Conservation (phyloP, 2,329 filamentous ascomycete species). For the Epicoccum sorghinum region DNA sequence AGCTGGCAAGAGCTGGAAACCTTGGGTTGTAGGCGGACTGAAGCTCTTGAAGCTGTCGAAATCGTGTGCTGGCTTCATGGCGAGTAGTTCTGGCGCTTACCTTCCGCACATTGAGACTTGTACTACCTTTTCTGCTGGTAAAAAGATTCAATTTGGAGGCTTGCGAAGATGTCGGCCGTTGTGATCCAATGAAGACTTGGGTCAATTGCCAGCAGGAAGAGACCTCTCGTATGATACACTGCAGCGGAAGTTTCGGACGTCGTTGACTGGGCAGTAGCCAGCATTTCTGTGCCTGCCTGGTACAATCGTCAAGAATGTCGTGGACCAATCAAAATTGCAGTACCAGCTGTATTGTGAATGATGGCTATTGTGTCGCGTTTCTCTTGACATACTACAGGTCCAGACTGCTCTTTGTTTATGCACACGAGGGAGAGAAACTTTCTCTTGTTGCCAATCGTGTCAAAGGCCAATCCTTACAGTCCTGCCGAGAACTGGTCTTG, state of each 20-base stretch:
- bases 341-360: too few species aligned
- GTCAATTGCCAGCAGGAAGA: conserved; percentile 28
- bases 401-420: too few species aligned
- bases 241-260: conserved; percentile 20
- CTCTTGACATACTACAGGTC: too few species aligned
- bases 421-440: too few species aligned
- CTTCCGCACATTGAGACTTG: conserved; percentile 34
- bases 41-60: conserved; percentile 32
- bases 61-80: conserved; percentile 23
- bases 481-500: too few species aligned
- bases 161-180: conserved; percentile 17
- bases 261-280: conserved; percentile 39
- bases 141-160: conserved; percentile 27
- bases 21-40: conserved; percentile 26
- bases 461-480: too few species aligned
- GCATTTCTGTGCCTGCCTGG: conserved; percentile 42
- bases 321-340: conserved; percentile 35
- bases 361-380: too few species aligned
- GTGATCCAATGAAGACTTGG: conserved; percentile 36
- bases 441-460: too few species aligned
- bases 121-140: conserved; percentile 34
- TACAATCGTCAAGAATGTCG: conserved; percentile 36
- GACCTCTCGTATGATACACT: conserved; percentile 24
- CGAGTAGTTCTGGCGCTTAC: conserved; percentile 44
- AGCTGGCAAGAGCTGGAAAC: conserved; percentile 21